Evolutionary conservation across 1,284 basidiomycete genomes (phyloP).

Genomic region (Ustilago xerochloae): DNA sequence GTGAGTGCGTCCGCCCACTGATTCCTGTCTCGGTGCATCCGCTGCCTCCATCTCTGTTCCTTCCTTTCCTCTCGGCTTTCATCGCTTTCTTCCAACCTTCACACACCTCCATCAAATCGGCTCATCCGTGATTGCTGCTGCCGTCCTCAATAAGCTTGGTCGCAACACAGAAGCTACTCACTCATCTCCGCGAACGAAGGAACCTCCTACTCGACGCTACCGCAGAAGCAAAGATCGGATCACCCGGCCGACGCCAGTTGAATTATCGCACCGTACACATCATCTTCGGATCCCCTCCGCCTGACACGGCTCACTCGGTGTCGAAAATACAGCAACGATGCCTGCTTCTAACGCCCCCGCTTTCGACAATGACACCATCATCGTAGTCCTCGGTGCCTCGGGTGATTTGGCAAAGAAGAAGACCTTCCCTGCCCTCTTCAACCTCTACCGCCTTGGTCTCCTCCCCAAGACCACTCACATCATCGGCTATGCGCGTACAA

Average conservation of each 20-base stretch:
- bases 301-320: neutral
- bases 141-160: neutral
- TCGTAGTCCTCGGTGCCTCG: conserved; percentile 87
- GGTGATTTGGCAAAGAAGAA: conserved; percentile 99
- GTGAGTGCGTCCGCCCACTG: neutral
- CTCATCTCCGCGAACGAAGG: neutral
- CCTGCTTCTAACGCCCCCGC: conserved; percentile 42
- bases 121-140: conserved; percentile 1
- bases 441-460: conserved; percentile 58
- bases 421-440: conserved; percentile 66
- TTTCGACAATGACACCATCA: conserved; percentile 61
- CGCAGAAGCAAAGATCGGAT: neutral
- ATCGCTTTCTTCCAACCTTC: neutral
- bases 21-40: neutral
- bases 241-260: too few relatives aligned
- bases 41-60: neutral
- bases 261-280: too few relatives aligned
- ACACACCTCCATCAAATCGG: neutral
- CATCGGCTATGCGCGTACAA: conserved; percentile 69
- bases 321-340: conserved; percentile 17
- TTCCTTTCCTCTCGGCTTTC: conserved; percentile 1
- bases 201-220: neutral
- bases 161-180: neutral
- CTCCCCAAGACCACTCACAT: conserved; percentile 64
- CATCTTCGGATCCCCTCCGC: neutral